phyloP scores from a whole-genome alignment of 306 rosid species.

The Argentina anserina region DNA sequence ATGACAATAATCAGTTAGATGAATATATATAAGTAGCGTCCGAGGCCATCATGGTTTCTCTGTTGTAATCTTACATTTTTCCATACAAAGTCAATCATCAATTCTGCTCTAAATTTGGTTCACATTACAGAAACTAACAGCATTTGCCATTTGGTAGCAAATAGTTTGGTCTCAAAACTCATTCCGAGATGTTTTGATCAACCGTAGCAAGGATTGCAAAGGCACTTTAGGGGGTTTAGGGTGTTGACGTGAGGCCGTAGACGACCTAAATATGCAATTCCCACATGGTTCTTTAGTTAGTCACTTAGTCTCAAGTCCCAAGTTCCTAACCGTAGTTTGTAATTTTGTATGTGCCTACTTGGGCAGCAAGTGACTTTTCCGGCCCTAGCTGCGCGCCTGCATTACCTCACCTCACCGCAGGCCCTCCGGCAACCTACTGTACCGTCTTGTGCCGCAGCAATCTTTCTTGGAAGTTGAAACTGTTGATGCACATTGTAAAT shows the following conservation, averaged over 20 bases:
- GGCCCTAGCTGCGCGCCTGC: no score
- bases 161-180: not conserved
- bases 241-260: not conserved
- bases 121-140: not conserved
- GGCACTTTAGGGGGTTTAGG: not conserved
- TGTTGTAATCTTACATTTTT: not conserved
- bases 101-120: not conserved
- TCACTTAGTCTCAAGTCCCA: no score
- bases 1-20: constrained; percentile 21
- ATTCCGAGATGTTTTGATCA: not conserved
- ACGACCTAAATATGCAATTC: not conserved
- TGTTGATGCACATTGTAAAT: no score
- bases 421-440: no score
- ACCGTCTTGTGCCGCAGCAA: no score
- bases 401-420: no score
- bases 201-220: not conserved
- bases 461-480: no score
- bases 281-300: not conserved
- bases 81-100: not conserved
- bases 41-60: not conserved
- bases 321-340: no score
- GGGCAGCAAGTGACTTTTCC: no score
- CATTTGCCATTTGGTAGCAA: not conserved
- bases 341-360: no score
- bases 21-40: not conserved